phyloP scores from a whole-genome alignment of 805 yeast genomes.

The Candida orba region DNA sequence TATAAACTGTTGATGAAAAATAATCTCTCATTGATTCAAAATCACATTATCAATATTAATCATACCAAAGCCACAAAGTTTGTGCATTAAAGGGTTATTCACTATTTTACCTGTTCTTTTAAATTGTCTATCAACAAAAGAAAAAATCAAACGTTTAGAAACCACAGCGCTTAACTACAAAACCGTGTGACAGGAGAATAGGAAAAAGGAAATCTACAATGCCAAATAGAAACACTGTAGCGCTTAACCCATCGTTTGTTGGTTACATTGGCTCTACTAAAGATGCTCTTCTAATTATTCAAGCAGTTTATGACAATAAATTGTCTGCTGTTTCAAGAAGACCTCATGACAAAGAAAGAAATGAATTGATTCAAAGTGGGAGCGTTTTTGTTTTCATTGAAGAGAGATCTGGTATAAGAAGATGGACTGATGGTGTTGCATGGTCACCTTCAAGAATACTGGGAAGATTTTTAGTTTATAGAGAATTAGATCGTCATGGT shows the following conservation, averaged over 20 bases:
- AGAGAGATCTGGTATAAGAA: conserved; percentile 71
- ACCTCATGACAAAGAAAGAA: conserved; percentile 75
- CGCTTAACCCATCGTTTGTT: conserved; percentile 17
- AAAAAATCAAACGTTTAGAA: too few relatives aligned
- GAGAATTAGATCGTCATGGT: conserved; percentile 50
- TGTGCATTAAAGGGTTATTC: too few relatives aligned
- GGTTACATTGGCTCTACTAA: conserved; percentile 73
- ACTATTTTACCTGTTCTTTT: too few relatives aligned
- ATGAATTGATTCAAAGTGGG: conserved; percentile 61
- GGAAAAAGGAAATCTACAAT: too few relatives aligned
- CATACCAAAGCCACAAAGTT: too few relatives aligned
- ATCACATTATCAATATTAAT: too few relatives aligned
- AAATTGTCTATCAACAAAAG: too few relatives aligned
- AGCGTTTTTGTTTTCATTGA: conserved; percentile 81
- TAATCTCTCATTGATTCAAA: too few relatives aligned
- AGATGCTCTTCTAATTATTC: conserved; percentile 77
- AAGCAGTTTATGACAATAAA: conserved; percentile 61
- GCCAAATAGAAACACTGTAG: too few relatives aligned
- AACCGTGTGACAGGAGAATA: too few relatives aligned
- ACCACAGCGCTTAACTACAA: too few relatives aligned
- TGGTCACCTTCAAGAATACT: conserved; percentile 91
- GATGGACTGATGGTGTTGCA: conserved; percentile 96
- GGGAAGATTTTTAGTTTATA: conserved; percentile 77
- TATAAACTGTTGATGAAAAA: too few relatives aligned
- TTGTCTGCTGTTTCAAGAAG: conserved; percentile 63